phyloP scores from a whole-genome alignment of 768 basidiomycete genomes.

The Hericium erinaceus region DNA sequence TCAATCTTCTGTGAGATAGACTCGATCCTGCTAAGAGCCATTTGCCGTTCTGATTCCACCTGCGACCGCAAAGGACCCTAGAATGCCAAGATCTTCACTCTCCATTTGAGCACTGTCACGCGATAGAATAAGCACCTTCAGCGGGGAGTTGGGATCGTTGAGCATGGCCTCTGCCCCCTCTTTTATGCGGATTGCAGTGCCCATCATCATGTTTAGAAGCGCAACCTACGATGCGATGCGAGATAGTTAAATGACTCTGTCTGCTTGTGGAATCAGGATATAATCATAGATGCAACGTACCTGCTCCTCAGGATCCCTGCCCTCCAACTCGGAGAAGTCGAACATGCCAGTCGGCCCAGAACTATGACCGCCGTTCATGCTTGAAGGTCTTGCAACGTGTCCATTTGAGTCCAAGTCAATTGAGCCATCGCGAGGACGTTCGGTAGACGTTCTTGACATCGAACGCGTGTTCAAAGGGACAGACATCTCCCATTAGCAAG shows the following conservation, averaged over 20 bases:
- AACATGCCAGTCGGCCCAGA: constrained; percentile 1
- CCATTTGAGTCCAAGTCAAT: not conserved
- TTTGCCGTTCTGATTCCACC: constrained; percentile 12
- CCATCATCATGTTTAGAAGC: constrained; percentile 12
- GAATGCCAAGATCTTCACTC: not conserved
- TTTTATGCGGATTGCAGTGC: constrained; percentile 12
- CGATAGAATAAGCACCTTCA: constrained; percentile 2
- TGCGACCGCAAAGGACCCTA: constrained; percentile 11
- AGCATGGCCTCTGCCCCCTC: constrained; percentile 14
- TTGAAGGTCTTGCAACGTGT: not conserved
- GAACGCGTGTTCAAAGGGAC: not conserved
- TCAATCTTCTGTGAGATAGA: constrained; percentile 11
- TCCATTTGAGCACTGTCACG: not conserved
- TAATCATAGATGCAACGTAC: not conserved
- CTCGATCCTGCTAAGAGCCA: constrained; percentile 9
- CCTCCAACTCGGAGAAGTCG: constrained; percentile 10
- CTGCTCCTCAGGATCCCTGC: constrained; percentile 10
- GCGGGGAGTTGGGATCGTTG: constrained; percentile 1
- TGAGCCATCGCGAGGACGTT: not conserved
- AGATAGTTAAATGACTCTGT: not conserved
- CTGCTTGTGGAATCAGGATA: not conserved
- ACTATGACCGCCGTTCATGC: not conserved
- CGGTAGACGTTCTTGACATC: not conserved
- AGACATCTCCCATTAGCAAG: not conserved
- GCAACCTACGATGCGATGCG: not conserved